Conservation (phyloP, 2,329 filamentous ascomycete genomes). For the Fusarium algeriense region DNA sequence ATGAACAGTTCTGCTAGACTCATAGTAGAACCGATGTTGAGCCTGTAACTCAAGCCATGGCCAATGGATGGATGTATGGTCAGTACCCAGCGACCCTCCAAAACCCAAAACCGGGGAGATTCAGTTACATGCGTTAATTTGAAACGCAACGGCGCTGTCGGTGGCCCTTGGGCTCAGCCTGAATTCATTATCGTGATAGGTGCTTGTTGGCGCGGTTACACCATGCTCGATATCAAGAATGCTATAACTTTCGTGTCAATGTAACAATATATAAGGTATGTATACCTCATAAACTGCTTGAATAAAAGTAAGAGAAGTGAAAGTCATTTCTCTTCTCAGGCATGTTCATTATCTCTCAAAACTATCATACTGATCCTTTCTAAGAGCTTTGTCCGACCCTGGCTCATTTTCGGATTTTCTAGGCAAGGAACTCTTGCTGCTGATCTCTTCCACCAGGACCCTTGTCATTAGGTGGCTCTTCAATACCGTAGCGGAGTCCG, state of each 20-base stretch:
- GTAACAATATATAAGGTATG: not conserved
- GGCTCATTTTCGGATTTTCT: conserved; percentile 16
- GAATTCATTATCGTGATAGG: conserved; percentile 13
- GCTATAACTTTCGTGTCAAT: not conserved
- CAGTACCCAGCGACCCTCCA: conserved; percentile 19
- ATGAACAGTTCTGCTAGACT: not conserved
- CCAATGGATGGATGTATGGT: conserved; percentile 9
- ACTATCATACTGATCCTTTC: conserved; percentile 4
- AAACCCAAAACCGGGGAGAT: conserved; percentile 30
- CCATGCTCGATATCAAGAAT: not conserved
- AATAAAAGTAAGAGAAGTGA: not conserved
- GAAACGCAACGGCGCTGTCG: conserved; percentile 34
- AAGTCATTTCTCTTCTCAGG: not conserved
- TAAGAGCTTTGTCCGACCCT: conserved; percentile 5
- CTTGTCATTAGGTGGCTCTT: conserved; percentile 19
- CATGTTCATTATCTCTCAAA: not conserved
- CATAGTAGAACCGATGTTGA: no score
- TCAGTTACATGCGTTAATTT: conserved; percentile 30
- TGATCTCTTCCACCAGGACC: conserved; percentile 28
- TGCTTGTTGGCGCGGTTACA: conserved; percentile 2
- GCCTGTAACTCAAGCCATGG: conserved; percentile 8
- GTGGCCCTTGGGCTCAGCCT: conserved; percentile 26
- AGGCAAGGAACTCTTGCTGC: conserved; percentile 26
- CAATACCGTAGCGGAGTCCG: conserved; percentile 6
- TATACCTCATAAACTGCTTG: not conserved